These are phyloP conservation scores for Calonectria pseudoreteaudii DNA, from an alignment of 2,329 filamentous ascomycete genomes.

Conservation along the genomic window DNA sequence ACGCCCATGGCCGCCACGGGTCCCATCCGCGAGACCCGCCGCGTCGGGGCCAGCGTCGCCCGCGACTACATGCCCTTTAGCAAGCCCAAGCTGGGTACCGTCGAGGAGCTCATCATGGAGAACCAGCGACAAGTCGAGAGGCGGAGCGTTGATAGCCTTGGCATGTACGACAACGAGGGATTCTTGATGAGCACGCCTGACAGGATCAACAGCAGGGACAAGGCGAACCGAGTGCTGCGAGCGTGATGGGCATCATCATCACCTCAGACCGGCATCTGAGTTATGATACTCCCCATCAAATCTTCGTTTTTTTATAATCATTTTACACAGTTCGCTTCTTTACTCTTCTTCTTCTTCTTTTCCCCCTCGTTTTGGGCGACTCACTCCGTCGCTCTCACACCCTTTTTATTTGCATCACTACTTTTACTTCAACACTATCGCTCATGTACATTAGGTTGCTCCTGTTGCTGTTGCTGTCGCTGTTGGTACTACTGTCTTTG, in stretches of 20 bases:
- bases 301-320: not conserved
- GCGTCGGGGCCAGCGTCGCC: constrained; percentile 33
- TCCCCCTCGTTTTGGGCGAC: not conserved
- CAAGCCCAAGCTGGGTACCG: constrained; percentile 40
- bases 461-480: not conserved
- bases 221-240: constrained; percentile 40
- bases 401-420: not conserved
- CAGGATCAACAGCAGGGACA: constrained; percentile 50
- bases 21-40: constrained; percentile 33
- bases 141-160: constrained; percentile 53
- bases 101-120: constrained; percentile 42
- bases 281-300: constrained; percentile 1
- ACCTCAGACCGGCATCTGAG: not conserved
- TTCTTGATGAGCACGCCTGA: constrained; percentile 58
- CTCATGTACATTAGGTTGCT: not conserved
- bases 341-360: not conserved
- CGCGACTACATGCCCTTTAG: constrained; percentile 30
- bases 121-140: constrained; percentile 37
- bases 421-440: not conserved
- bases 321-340: not conserved
- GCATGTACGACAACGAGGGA: constrained; percentile 59
- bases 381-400: not conserved
- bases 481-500: not conserved
- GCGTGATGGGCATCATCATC: constrained; percentile 36
- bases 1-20: not conserved